These are phyloP conservation scores for Lasiosphaeria miniovina DNA, from an alignment of 495 filamentous ascomycete species.

Conservation along the genomic window DNA sequence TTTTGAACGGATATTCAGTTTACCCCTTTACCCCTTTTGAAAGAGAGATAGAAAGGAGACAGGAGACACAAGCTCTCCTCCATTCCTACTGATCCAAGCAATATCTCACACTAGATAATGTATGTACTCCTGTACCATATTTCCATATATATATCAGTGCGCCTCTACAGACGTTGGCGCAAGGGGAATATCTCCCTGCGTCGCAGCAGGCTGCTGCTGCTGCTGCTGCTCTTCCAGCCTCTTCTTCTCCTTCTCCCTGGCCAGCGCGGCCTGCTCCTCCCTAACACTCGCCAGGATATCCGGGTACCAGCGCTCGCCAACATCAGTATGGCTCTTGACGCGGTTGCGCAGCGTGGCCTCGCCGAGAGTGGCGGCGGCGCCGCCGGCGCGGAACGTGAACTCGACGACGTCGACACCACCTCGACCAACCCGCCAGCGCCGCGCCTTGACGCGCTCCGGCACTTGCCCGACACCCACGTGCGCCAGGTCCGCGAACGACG, in stretches of 20 bases:
- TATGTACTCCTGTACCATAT: background rate
- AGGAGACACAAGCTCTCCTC: too few species aligned
- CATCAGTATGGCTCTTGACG: constrained; percentile 88
- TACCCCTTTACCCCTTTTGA: too few species aligned
- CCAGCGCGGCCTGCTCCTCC: constrained; percentile 38
- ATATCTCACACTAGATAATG: too few species aligned
- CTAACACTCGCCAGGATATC: constrained; percentile 56
- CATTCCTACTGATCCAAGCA: too few species aligned
- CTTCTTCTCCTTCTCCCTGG: constrained; percentile 28
- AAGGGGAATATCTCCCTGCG: constrained; percentile 1
- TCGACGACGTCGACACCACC: constrained; percentile 66
- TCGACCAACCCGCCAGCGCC: constrained; percentile 55
- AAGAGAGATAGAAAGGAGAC: too few species aligned
- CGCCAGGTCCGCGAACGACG: constrained; percentile 69
- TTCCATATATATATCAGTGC: constrained; percentile 27
- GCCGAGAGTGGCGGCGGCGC: constrained; percentile 62
- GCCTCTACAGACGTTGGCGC: constrained; percentile 22
- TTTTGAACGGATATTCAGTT: too few species aligned
- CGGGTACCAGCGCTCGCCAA: constrained; percentile 82
- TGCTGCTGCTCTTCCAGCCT: constrained; percentile 23
- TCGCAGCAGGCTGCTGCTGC: constrained; percentile 9
- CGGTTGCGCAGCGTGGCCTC: constrained; percentile 83
- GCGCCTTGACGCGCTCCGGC: constrained; percentile 59
- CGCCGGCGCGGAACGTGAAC: constrained; percentile 70
- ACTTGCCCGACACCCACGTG: constrained; percentile 58